Percentiles rank a stretch among this genome's conserved stretches.
These are phyloP conservation scores for Peltaster fructicola DNA, from an alignment of 2,329 filamentous ascomycete genomes.

Conservation along the genomic window DNA sequence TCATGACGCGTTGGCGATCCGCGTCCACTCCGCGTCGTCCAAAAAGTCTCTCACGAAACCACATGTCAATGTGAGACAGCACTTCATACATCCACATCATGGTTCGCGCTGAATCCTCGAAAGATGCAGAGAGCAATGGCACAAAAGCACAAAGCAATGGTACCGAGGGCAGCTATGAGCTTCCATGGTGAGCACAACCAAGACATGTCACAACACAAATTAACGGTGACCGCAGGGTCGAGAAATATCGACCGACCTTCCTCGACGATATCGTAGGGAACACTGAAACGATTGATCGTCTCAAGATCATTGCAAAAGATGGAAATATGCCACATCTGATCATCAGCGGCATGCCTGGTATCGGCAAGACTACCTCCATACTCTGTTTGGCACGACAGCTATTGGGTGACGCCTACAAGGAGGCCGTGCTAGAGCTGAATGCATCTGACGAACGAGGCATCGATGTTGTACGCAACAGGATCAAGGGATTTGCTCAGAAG, in stretches of 20 bases:
- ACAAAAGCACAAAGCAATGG: slow-evolving; percentile 23
- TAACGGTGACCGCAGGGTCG: slow-evolving; percentile 48
- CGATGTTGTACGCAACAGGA: slow-evolving; percentile 89
- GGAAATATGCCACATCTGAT: slow-evolving; percentile 99
- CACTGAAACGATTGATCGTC: slow-evolving; percentile 86
- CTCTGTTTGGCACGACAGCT: slow-evolving; percentile 83
- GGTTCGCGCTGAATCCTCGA: slow-evolving; percentile 33
- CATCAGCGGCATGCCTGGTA: slow-evolving; percentile 98
- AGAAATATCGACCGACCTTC: slow-evolving; percentile 91
- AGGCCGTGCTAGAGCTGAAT: slow-evolving; percentile 91
- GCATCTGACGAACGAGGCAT: slow-evolving; percentile 93
- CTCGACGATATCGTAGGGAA: slow-evolving; percentile 96
- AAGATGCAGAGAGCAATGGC: slow-evolving; percentile 26
- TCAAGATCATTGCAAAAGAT: slow-evolving; percentile 97
- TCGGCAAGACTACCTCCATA: slow-evolving; percentile 94
- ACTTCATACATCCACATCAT: slow-evolving; percentile 15
- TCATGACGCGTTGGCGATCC: too few relatives aligned
- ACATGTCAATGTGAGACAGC: too few relatives aligned
- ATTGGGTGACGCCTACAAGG: slow-evolving; percentile 85
- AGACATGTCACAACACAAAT: not conserved
- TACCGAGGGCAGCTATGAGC: slow-evolving; percentile 43
- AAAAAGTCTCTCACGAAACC: too few relatives aligned
- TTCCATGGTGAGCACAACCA: slow-evolving; percentile 48
- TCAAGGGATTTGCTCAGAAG: slow-evolving; percentile 97
- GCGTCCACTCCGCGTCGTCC: too few relatives aligned